Evolutionary conservation across 257 asterid species (phyloP).

Genomic region (Thymus mandschuricus): DNA sequence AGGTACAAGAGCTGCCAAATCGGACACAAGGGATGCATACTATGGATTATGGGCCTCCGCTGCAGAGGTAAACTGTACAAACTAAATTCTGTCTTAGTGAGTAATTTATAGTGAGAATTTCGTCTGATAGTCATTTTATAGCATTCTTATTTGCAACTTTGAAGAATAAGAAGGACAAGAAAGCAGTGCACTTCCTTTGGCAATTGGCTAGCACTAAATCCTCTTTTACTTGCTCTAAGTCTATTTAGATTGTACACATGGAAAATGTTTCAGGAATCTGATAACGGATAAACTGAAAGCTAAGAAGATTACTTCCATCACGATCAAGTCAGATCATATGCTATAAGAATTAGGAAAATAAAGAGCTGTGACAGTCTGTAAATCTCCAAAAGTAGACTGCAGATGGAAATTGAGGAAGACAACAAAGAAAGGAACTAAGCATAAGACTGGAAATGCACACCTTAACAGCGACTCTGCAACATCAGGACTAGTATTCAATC

Average conservation of each 20-base stretch:
- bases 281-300: conserved; percentile 13
- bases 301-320: neutral
- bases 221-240: neutral
- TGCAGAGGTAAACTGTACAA: neutral
- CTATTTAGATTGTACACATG: conserved; percentile 14
- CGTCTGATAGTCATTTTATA: conserved; percentile 3
- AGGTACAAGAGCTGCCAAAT: too few species aligned
- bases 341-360: neutral
- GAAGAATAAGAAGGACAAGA: neutral
- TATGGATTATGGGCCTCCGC: too few species aligned
- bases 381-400: conserved; percentile 7
- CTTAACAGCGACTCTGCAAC: conserved; percentile 52
- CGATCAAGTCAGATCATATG: neutral
- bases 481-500: conserved; percentile 44
- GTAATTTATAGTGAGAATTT: neutral
- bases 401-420: neutral
- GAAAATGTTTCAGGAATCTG: neutral
- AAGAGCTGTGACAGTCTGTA: too few species aligned
- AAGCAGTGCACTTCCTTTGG: neutral
- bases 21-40: too few species aligned
- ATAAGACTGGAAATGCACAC: conserved; percentile 41
- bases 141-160: neutral
- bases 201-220: conserved; percentile 17
- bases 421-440: conserved; percentile 6
- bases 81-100: conserved; percentile 15